A percentile compares a stretch with the other conserved stretches of the same genome.
These are phyloP conservation scores for Entelexis paramagnoliae DNA, from an alignment of 1,139 yeast species.

Conservation along the genomic window DNA sequence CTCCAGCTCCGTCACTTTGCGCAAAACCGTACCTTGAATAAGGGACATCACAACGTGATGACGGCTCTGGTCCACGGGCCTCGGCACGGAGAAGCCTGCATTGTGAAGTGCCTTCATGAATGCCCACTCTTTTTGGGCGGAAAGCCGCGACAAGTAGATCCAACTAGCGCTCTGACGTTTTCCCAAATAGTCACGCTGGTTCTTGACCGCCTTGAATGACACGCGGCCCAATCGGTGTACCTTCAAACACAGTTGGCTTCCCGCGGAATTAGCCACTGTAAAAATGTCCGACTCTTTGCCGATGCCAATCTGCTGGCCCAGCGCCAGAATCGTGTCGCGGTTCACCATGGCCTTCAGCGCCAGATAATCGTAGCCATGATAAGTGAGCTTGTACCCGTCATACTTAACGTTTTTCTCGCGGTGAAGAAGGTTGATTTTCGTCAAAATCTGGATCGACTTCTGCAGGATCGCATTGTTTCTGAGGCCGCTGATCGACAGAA, in stretches of 20 bases:
- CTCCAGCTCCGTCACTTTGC: slow-evolving; percentile 58
- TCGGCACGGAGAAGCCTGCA: slow-evolving; percentile 77
- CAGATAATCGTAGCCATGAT: slow-evolving; percentile 81
- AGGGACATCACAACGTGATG: slow-evolving; percentile 91
- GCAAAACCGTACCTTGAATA: slow-evolving; percentile 82
- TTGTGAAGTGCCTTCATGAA: slow-evolving; percentile 68
- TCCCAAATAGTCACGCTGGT: slow-evolving; percentile 80
- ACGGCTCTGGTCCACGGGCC: slow-evolving; percentile 79
- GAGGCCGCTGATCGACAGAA: slow-evolving; percentile 68
- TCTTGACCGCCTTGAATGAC: slow-evolving; percentile 83
- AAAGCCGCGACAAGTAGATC: slow-evolving; percentile 84
- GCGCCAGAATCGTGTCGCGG: slow-evolving; percentile 60
- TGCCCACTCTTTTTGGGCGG: slow-evolving; percentile 85
- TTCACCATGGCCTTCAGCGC: slow-evolving; percentile 73
- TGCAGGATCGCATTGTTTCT: slow-evolving; percentile 68
- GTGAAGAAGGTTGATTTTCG: slow-evolving; percentile 70
- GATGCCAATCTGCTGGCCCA: slow-evolving; percentile 86
- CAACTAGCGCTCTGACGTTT: slow-evolving; percentile 62
- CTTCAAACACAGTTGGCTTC: slow-evolving; percentile 58
- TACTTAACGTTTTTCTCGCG: slow-evolving; percentile 66
- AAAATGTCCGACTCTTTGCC: slow-evolving; percentile 96
- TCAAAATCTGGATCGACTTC: slow-evolving; percentile 71
- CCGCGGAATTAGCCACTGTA: slow-evolving; percentile 63
- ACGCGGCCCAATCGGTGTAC: slow-evolving; percentile 90
- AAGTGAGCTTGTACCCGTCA: slow-evolving; percentile 86